Conservation (phyloP, 2,329 filamentous ascomycete species). For the Sphaerulina populicola region DNA sequence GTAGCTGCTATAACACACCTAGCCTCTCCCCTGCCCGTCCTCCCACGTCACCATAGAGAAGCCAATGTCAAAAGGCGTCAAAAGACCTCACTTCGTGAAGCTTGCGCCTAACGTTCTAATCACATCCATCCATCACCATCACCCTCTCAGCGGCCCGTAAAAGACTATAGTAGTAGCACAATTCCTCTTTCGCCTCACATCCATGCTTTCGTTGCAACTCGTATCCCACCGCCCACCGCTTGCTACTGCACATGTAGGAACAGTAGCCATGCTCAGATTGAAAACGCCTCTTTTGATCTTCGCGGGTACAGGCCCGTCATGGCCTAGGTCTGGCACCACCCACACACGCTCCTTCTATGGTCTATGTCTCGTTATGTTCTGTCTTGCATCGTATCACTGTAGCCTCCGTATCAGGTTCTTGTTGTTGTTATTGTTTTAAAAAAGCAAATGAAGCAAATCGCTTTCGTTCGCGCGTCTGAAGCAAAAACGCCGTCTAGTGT, state of each 20-base stretch:
- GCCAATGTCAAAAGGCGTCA: background rate
- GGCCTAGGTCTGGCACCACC: background rate
- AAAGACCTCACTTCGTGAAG: background rate
- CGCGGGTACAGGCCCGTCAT: slow-evolving; percentile 1
- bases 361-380: slow-evolving; percentile 13
- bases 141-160: background rate
- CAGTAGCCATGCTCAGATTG: background rate
- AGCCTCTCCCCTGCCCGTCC: background rate
- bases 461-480: slow-evolving; percentile 3
- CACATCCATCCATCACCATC: background rate
- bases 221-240: slow-evolving; percentile 1
- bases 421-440: background rate
- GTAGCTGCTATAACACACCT: background rate
- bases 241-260: background rate
- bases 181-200: background rate
- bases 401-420: slow-evolving; percentile 1
- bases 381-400: slow-evolving; percentile 10
- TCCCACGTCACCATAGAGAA: background rate
- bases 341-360: slow-evolving; percentile 6
- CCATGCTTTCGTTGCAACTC: slow-evolving; percentile 5
- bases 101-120: background rate
- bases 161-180: background rate
- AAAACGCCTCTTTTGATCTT: slow-evolving; percentile 5
- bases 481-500: slow-evolving; percentile 4
- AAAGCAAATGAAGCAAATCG: slow-evolving; percentile 11